These are phyloP conservation scores for Anacardium occidentale DNA, from an alignment of 345 rosid species.

Conservation along the genomic window DNA sequence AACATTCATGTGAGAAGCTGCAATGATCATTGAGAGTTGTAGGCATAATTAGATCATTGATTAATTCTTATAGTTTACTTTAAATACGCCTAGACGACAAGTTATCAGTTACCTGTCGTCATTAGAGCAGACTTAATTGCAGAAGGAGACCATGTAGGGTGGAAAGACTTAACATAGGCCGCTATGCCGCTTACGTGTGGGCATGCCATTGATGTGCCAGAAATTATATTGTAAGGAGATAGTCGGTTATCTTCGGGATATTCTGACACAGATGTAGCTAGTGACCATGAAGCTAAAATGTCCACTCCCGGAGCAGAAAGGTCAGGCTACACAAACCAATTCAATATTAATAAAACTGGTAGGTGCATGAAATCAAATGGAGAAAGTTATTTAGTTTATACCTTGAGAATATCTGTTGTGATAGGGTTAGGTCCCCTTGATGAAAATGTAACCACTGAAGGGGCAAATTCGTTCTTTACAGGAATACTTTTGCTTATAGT, in stretches of 20 bases:
- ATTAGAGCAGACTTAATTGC: constrained; percentile 42
- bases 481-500: constrained; percentile 23
- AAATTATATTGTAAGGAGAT: constrained; percentile 34
- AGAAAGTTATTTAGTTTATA: constrained; percentile 2
- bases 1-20: constrained; percentile 26
- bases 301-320: constrained; percentile 53
- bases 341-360: background rate
- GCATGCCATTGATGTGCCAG: constrained; percentile 64
- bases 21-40: background rate
- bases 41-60: background rate
- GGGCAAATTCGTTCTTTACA: constrained; percentile 22
- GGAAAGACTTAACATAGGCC: constrained; percentile 42
- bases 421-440: constrained; percentile 57
- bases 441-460: constrained; percentile 39
- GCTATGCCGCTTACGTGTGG: constrained; percentile 53
- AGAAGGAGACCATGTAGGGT: constrained; percentile 38
- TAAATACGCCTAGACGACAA: background rate
- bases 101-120: constrained; percentile 28
- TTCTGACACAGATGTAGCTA: background rate
- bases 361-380: background rate
- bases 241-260: constrained; percentile 23
- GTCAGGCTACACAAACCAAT: constrained; percentile 45
- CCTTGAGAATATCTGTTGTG: constrained; percentile 50
- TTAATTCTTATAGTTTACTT: background rate
- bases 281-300: constrained; percentile 55